Base-by-base conservation (phyloP, 2,329 filamentous ascomycete species). In the Hypoxylon rubiginosum region DNA sequence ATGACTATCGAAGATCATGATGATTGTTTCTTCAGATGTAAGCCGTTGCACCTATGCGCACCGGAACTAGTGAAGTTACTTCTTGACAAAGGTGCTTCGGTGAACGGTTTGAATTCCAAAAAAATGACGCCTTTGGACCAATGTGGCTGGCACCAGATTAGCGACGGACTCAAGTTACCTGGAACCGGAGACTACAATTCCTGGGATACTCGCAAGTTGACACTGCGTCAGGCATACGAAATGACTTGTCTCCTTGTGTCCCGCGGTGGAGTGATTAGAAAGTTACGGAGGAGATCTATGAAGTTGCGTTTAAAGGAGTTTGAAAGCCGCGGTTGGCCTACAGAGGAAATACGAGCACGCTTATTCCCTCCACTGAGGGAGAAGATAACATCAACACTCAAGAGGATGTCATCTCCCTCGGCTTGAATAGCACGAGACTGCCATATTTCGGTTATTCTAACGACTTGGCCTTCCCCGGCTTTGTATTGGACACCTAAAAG, bases 61-160 rank as follows among this genome's bases (percentile, higher is more conserved):
- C 32, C 24, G 26, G 9, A 32, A 9, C 32, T 54, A 15, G 26
- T 46, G 3, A 50, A 51, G 15, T 2, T 50, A 6, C 48, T 67
- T 21, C 26, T 63, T 1, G 49, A 64, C 3, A 56, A 54, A 17
- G 60, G 49, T 1, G 48, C 59, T 1, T 54, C 39, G 11, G 48
- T 56, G 8, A 55, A 69, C 19, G 19, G 11, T 6, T 15, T 50
- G 8, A 36, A 58, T 51, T 41, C 19, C 1, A 11, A 10, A 11
- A 45, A 39, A 9, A 58, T 17, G 24, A 64, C 65, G 8, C 61
- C 65, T 8, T 36, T 67, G 9, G 65, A 67, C 19, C 49, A 52
- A 34, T 41, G 59, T 4, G 51, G 32, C 13, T 17, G 10, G 6
- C 30, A 59, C n/a, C 43, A 46, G 19, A 30, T 24, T 26, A 26